Base-by-base conservation (phyloP, 768 basidiomycete genomes). In the Mycena kentingensis region DNA sequence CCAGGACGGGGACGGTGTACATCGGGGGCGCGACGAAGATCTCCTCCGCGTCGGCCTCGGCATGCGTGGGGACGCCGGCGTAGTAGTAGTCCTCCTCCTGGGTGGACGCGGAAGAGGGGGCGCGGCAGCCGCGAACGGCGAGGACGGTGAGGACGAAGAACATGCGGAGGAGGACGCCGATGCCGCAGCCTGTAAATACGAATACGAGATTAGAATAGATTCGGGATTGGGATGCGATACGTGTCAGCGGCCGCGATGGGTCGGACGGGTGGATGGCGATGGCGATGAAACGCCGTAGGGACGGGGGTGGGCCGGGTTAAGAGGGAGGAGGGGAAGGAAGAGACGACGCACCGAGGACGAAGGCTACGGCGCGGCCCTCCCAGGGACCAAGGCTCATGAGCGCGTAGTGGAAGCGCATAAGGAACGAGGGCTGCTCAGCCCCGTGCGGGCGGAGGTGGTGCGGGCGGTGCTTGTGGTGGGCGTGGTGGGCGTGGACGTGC, bases 291-390 rank as follows among this genome's bases (percentile, higher is more conserved):
- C 32, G 32, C 10, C 32, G 32, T 34, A 34, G 32, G 32, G 32
- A 34, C 39, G 10, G 19, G 32, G 25, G 21, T 21, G 27, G 41
- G 44, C 26, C 18, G 5, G 10, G 39, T 28, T 45, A 39, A 24
- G 36, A 38, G 43, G 34, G n/a, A 47, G 25, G 37, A 18, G 19
- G 25, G 41, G 36, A 18, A 49, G 19, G 29, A 61, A 22, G 8
- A 10, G 37, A 19, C 67, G 46, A 75, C 81, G 61, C 45, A 82
- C 90, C 90, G 16, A 93, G 78, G 51, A 93, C 90, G 54, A 93
- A 93, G 3, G 91, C 84, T 15, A 93, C 84, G 10, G 84, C 83
- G 44, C 88, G 77, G 45, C 89, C 89, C 69, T 93, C 90, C 89
- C 90, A 92, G 18, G 82, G 82, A 12, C 89, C 87, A 15, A 93